These are phyloP conservation scores for Gossypium gossypioides DNA, from an alignment of 441 rosid genomes.

Conservation along the genomic window DNA sequence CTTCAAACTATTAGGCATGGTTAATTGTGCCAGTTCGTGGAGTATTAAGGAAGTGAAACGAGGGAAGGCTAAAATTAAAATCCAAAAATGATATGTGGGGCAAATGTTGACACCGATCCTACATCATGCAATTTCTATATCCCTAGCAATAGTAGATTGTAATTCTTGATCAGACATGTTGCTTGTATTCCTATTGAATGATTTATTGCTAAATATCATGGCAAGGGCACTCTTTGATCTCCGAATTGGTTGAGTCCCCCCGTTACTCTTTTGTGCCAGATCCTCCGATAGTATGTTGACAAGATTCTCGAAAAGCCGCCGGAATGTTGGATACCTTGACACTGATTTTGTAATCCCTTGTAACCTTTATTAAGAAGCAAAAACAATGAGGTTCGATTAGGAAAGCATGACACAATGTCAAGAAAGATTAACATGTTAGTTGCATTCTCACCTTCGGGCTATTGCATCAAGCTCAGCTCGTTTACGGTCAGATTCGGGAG, in stretches of 20 bases:
- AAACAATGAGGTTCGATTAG: not conserved
- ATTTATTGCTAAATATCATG: conserved; percentile 43
- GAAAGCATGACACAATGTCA: not conserved
- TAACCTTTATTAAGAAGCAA: conserved; percentile 35
- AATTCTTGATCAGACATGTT: conserved; percentile 44
- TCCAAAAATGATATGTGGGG: not conserved
- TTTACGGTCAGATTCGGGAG: conserved; percentile 53
- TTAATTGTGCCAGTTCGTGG: no score
- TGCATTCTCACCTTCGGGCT: conserved; percentile 69
- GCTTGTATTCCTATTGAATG: conserved; percentile 41
- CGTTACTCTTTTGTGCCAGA: conserved; percentile 35
- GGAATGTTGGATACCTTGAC: conserved; percentile 81
- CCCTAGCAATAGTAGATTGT: conserved; percentile 23
- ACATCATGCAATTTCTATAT: conserved; percentile 36
- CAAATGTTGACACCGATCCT: not conserved
- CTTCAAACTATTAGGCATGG: no score
- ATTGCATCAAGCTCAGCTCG: conserved; percentile 74
- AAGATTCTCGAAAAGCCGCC: conserved; percentile 50
- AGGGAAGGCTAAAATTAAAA: no score
- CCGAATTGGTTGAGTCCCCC: conserved; percentile 20
- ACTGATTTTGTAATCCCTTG: conserved; percentile 72
- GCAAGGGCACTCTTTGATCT: conserved; percentile 51
- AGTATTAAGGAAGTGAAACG: no score
- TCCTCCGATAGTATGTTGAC: conserved; percentile 51
- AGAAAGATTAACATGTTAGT: not conserved